These are phyloP conservation scores for Amanita rimosa DNA, from an alignment of 768 basidiomycete species.

Conservation along the genomic window DNA sequence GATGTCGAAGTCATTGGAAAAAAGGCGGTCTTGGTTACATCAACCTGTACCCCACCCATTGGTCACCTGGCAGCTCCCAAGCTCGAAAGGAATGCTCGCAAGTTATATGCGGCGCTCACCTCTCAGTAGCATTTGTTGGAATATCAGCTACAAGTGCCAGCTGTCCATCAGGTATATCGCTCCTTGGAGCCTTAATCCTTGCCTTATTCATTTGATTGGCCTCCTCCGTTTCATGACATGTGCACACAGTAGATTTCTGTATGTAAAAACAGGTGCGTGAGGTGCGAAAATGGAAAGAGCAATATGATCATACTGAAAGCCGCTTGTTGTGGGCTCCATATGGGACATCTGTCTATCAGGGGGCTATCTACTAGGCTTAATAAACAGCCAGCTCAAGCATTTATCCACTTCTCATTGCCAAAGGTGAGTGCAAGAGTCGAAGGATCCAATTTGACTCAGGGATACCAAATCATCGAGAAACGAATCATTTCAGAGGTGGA, in stretches of 20 bases:
- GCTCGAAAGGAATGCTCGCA: conserved; percentile 50
- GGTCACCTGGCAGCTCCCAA: conserved; percentile 48
- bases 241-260: conserved; percentile 45
- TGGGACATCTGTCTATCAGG: conserved; percentile 48
- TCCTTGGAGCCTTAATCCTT: neutral
- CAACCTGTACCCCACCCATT: conserved; percentile 61
- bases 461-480: conserved; percentile 30
- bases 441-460: neutral
- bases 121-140: no score
- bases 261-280: conserved; percentile 17
- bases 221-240: conserved; percentile 46
- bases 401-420: conserved; percentile 71
- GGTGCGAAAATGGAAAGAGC: conserved; percentile 23
- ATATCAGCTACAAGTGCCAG: no score
- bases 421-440: conserved; percentile 30
- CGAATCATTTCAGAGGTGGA: conserved; percentile 39
- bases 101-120: conserved; percentile 54
- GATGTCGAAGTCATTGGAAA: conserved; percentile 41
- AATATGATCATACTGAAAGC: conserved; percentile 12
- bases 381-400: conserved; percentile 46
- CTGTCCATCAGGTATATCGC: conserved; percentile 20
- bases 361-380: conserved; percentile 39
- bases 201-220: conserved; percentile 19
- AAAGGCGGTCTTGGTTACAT: conserved; percentile 50
- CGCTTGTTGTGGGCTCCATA: conserved; percentile 56